Base-by-base conservation (phyloP, 2,329 filamentous ascomycete genomes). In the Beauveria rudraprayagi region DNA sequence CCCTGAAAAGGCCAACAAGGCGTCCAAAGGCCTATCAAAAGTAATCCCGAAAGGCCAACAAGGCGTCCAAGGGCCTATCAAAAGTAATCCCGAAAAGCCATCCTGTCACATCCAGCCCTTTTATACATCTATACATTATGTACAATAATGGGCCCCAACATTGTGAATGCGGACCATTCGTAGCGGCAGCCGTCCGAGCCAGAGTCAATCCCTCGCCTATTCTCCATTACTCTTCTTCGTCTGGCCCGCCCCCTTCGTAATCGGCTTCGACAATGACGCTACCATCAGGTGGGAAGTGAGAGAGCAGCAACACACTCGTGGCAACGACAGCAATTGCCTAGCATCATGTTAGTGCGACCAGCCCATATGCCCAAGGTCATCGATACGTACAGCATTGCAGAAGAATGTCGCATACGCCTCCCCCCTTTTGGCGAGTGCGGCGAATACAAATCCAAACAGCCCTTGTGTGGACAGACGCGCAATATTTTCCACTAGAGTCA, bases 401-500 rank as follows among this genome's bases (percentile, higher is more conserved):
- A 83, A 82, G 67, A 91, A 91, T 0, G 87, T 88, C 9, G 85
- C 73, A 61, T 86, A 79, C 0, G 82, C 78, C 66, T 80, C 79
- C 1, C 85, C 86, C 0, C 82, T 74, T 40, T 80, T 77, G 0
- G 88, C 84, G 50, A 90, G 78, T 0, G 78, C 81, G 0, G 86
- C 82, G 69, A 90, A 90, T 0, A 88, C 75, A 16, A 88, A 76
- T 0, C 88, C 87, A 65, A 91, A 90, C 0, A 90, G 66, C 0
- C 84, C 84, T 62, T 83, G 84, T 0, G 86, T 90, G 0, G 80
- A 76, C 1, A 91, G 72, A 26, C 82, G 76, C 0, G 86, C 87
- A 37, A 89, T 79, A 64, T 88, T 89, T 67, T 91, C 88, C 0
- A 90, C 83, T 0, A 90, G 74, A 0, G 85, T 89, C 14, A 91